Evolutionary conservation across 2,329 filamentous ascomycete species (phyloP).

Genomic region (Penicillium expansum): DNA sequence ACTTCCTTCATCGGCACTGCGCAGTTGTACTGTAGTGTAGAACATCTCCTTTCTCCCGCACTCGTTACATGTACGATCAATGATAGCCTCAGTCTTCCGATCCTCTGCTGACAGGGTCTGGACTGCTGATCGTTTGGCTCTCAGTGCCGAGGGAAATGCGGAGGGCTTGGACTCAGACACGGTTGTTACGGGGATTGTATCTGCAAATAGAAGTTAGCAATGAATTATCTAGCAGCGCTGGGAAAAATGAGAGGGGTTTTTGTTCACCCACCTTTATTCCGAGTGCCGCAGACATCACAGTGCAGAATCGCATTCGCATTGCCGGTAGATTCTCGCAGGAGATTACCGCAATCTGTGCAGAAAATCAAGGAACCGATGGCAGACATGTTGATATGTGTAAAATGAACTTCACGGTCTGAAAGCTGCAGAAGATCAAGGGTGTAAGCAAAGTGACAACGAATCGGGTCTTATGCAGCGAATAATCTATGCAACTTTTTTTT

Average conservation of each 20-base stretch:
- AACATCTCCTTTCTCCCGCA: slow-evolving; percentile 80
- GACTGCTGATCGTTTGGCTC: slow-evolving; percentile 81
- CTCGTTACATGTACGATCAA: slow-evolving; percentile 69
- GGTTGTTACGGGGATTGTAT: slow-evolving; percentile 72
- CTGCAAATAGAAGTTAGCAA: slow-evolving; percentile 43
- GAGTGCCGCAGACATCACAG: slow-evolving; percentile 82
- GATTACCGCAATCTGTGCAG: slow-evolving; percentile 87
- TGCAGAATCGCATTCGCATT: slow-evolving; percentile 70
- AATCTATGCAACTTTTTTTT: slow-evolving; percentile 22
- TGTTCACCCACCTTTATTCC: slow-evolving; percentile 69
- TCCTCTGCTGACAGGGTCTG: slow-evolving; percentile 78
- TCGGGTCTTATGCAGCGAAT: background rate
- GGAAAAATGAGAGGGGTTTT: background rate
- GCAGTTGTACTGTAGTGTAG: slow-evolving; percentile 79
- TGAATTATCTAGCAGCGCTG: background rate
- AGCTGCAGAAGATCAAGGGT: background rate
- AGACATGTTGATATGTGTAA: slow-evolving; percentile 59
- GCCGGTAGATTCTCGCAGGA: slow-evolving; percentile 77
- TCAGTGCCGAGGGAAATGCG: slow-evolving; percentile 85
- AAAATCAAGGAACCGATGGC: slow-evolving; percentile 89
- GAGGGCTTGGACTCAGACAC: slow-evolving; percentile 81
- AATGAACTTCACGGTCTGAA: background rate
- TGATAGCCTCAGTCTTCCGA: slow-evolving; percentile 69
- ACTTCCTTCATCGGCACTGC: slow-evolving; percentile 90
- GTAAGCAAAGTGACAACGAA: slow-evolving; percentile 2